Evolutionary conservation across 805 yeast species (phyloP), one percentile per base, ranked within the genome.

Genomic region (Huiozyma sinensis): DNA sequence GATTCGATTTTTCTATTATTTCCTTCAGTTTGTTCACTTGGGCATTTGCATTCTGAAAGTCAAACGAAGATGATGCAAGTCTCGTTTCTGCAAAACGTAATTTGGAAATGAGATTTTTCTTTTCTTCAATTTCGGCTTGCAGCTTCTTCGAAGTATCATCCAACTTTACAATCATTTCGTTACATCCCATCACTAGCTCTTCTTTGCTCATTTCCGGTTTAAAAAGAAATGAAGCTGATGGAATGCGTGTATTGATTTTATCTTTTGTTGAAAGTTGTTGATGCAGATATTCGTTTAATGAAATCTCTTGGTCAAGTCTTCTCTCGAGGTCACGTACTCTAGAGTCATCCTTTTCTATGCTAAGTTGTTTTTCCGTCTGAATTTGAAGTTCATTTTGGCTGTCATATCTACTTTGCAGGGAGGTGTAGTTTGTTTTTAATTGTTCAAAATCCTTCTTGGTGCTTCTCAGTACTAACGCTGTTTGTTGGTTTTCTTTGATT

Each of bases 51-150:
- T 64, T 74, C 53, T 74, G 77, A 47, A 71, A 75, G 44, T 77
- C 82, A 48, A 75, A 75, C 6, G 79, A 69, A 41, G 78, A 81
- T n/a, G 81, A 70, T 2, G 82, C 80, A n/a, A 79, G 57, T 51
- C 84, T 70, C 1, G 80, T 73, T 50, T 80, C 82, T 10, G 83
- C 60, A 51, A 81, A 64, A 31, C 72, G 70, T 42, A 81, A 54
- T 47, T 81, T 86, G 38, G 81, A 77, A 27, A 68, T 64, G 38
- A 81, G 57, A 62, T 72, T 58, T 53, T 67, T 58, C 39, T 66
- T 67, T 17, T 64, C 68, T 30, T 64, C 64, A 7, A 62, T 52
- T 52, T 76, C 79, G 33, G 67, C 72, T 38, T 75, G 65, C 42
- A 77, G 51, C 3, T 65, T 54, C 7, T 77, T 78, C 46, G 70